Conservation (phyloP, 192 early-diverging fungal species). For the Entophlyctis helioformis region DNA sequence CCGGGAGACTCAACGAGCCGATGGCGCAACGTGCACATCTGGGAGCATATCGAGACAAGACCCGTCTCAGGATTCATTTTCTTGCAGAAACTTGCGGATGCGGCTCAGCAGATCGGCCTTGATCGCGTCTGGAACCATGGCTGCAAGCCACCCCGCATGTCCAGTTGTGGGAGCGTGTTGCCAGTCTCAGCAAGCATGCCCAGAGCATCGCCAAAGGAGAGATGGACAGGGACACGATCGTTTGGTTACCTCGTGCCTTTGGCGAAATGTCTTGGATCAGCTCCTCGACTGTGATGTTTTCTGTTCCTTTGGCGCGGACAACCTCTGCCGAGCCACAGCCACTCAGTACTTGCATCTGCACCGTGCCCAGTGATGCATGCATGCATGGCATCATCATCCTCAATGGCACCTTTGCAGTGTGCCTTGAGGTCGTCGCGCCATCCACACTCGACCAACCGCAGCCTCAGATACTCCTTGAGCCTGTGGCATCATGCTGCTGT, state of each 20-base stretch:
- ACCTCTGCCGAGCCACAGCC: too few species aligned
- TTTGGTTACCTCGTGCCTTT: conserved; percentile 12
- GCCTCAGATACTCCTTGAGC: conserved; percentile 18
- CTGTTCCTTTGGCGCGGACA: too few species aligned
- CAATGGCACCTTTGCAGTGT: conserved; percentile 13
- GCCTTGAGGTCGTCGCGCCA: conserved; percentile 21
- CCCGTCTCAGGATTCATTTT: conserved; percentile 1
- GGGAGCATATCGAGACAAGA: too few species aligned
- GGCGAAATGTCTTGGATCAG: conserved; percentile 14
- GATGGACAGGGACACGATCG: not conserved
- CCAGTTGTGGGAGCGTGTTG: too few species aligned
- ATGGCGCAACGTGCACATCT: too few species aligned
- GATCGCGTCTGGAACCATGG: conserved; percentile 11
- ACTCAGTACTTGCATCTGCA: too few species aligned
- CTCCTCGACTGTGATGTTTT: conserved; percentile 14
- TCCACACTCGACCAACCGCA: conserved; percentile 15
- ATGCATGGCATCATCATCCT: too few species aligned
- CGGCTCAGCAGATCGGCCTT: conserved; percentile 9
- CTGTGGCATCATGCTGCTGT: not conserved
- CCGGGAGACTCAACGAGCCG: too few species aligned
- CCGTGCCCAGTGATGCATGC: too few species aligned
- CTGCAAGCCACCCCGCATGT: too few species aligned
- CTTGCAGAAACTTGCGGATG: conserved; percentile 5
- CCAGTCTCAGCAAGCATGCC: too few species aligned
- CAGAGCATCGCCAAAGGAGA: not conserved